Conservation (phyloP, 352 stramenopile species). For the Peronosclerospora sorghi region DNA sequence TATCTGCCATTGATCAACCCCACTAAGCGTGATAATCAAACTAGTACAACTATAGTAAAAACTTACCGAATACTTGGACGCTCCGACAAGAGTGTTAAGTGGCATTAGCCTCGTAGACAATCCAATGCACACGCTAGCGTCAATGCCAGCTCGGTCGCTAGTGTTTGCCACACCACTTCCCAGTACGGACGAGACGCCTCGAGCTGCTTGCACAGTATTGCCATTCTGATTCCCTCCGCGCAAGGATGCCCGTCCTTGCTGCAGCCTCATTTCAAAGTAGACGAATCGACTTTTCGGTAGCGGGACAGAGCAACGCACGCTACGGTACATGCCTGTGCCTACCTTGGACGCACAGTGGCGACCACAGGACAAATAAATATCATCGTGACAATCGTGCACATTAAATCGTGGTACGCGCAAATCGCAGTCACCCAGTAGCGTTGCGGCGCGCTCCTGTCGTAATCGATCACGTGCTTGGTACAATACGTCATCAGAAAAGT, state of each 20-base stretch:
- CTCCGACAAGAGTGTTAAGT: conserved; percentile 70
- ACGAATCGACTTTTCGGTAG: conserved; percentile 58
- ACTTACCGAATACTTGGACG: conserved; percentile 66
- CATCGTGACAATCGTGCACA: conserved; percentile 63
- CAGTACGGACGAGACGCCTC: conserved; percentile 1
- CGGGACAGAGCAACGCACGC: conserved; percentile 50
- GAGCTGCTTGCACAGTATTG: conserved; percentile 7
- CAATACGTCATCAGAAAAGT: conserved; percentile 77
- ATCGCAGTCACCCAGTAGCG: conserved; percentile 43
- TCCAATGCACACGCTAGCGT: conserved; percentile 70
- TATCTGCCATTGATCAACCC: conserved; percentile 27
- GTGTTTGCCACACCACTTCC: not conserved
- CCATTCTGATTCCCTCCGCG: conserved; percentile 11
- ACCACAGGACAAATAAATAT: conserved; percentile 79
- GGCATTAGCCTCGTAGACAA: conserved; percentile 65
- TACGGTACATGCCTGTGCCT: conserved; percentile 63
- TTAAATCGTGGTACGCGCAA: conserved; percentile 69
- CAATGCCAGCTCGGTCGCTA: conserved; percentile 17
- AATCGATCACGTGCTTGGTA: conserved; percentile 74
- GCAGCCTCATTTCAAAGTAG: conserved; percentile 81
- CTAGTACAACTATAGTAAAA: not conserved
- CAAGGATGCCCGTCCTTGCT: conserved; percentile 26
- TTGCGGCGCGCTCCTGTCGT: conserved; percentile 58
- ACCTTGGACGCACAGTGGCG: conserved; percentile 76
- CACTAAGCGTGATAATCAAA: not conserved